Conservation (phyloP, 2,329 filamentous ascomycete species). For the Trichoderma semiorbis region DNA sequence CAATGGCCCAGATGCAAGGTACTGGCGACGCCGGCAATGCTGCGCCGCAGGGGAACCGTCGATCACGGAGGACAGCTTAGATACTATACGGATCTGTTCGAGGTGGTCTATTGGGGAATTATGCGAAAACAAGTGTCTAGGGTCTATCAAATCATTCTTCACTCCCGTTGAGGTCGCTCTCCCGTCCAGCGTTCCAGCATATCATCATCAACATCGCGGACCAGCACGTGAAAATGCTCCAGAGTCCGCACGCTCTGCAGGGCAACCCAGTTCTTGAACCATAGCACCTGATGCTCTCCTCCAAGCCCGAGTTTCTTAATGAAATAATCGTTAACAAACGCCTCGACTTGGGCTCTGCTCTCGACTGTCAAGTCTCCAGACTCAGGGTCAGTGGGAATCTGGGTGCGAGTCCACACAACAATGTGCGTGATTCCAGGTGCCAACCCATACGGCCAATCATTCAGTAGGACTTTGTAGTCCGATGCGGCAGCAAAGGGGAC, state of each 20-base stretch:
- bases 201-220: slow-evolving; percentile 51
- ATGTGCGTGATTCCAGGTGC: slow-evolving; percentile 67
- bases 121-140: not conserved
- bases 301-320: slow-evolving; percentile 50
- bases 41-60: slow-evolving; percentile 47
- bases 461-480: slow-evolving; percentile 70
- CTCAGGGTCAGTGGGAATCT: slow-evolving; percentile 65
- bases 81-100: slow-evolving; percentile 1
- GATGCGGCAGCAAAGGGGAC: slow-evolving; percentile 51
- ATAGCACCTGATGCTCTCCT: slow-evolving; percentile 58
- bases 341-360: slow-evolving; percentile 60
- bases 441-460: slow-evolving; percentile 93
- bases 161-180: slow-evolving; percentile 39
- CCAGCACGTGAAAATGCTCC: slow-evolving; percentile 83
- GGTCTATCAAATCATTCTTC: slow-evolving; percentile 18
- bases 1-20: slow-evolving; percentile 47
- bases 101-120: not conserved
- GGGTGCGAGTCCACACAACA: slow-evolving; percentile 87
- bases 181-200: slow-evolving; percentile 53
- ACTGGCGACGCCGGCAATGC: slow-evolving; percentile 31
- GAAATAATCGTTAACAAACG: slow-evolving; percentile 70
- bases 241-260: slow-evolving; percentile 84
- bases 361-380: slow-evolving; percentile 70
- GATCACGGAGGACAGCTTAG: slow-evolving; percentile 53
- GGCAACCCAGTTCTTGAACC: slow-evolving; percentile 93